Base-by-base conservation (phyloP, 108 stramenopile genomes). In the Epithemia pelagica region DNA sequence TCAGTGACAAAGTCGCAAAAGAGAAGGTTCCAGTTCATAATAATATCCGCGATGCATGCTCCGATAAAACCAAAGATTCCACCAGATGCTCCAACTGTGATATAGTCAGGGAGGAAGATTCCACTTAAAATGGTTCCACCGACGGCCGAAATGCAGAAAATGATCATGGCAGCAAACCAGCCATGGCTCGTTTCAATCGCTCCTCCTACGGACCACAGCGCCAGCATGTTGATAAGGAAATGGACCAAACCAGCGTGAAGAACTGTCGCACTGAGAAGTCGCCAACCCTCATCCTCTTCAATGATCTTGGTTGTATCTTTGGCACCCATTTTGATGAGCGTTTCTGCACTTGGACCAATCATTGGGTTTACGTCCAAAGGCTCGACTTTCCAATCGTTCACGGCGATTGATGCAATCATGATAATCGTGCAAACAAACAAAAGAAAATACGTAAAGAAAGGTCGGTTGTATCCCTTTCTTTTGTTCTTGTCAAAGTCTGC, bases 161-260 rank as follows among this genome's bases (percentile, higher is more conserved):
- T 64, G 21, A 89, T 74, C n/a, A 80, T 72, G 10, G 85, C 82
- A 0, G 82, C 79, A 31, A 80, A 53, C 54, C 74, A 79, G 28
- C 96, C 96, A 73, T 95, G 95, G 54, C 74, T 91, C 28, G 78
- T 72, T 79, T 97, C 96, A 70, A 95, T 77, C 52, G 92, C 92
- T n/a, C 64, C 77, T 2, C 96, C 94, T 1, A 97, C 84, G 69
- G 89, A 92, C 84, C 91, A 85, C 21, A 96, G 71, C 10, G 88
- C 94, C 3, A 94, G 55, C 88, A 96, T 91, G 63, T 98, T 98
- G 61, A 94, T 67, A 27, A 95, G 22, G 65, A 86, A 92, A 72
- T 98, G 97, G 0, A 98, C 86, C 30, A 98, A 59, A 26, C 97
- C 97, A n/a, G 95, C 96, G 79, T 98, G 97, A 25, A 98, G 81